phyloP scores from a whole-genome alignment of 805 yeast species.

The Saccharomyces eubayanus region DNA sequence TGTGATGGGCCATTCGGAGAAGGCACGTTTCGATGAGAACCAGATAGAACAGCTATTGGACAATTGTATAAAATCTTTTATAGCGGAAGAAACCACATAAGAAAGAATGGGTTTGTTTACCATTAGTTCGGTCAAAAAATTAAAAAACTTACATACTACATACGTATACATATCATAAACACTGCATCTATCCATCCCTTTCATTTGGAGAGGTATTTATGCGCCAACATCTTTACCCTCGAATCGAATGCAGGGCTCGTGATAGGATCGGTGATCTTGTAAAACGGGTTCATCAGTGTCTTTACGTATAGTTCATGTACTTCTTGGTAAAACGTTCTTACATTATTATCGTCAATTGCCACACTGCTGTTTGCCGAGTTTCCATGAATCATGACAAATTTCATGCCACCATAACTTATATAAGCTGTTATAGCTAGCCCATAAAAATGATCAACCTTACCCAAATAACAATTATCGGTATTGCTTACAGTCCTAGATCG shows the following conservation, averaged over 20 bases:
- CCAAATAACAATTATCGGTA: slow-evolving; percentile 42
- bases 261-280: slow-evolving; percentile 66
- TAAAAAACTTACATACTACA: background rate
- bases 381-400: slow-evolving; percentile 66
- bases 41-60: slow-evolving; percentile 17
- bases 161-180: background rate
- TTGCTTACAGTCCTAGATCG: slow-evolving; percentile 19
- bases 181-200: background rate
- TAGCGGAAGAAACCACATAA: slow-evolving; percentile 5
- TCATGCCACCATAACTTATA: slow-evolving; percentile 80
- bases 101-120: background rate
- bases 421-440: slow-evolving; percentile 77
- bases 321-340: slow-evolving; percentile 76
- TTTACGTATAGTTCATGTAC: slow-evolving; percentile 83
- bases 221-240: slow-evolving; percentile 61
- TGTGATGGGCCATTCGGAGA: slow-evolving; percentile 6
- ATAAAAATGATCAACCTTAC: slow-evolving; percentile 77
- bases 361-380: slow-evolving; percentile 28
- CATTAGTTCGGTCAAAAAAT: background rate
- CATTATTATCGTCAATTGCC: slow-evolving; percentile 52
- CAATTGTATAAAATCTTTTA: slow-evolving; percentile 15
- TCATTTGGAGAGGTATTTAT: slow-evolving; percentile 42
- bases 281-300: slow-evolving; percentile 79
- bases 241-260: slow-evolving; percentile 66
- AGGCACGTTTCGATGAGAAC: slow-evolving; percentile 9